phyloP scores from a whole-genome alignment of 1,284 basidiomycete species.

The Exobasidium rhododendri region DNA sequence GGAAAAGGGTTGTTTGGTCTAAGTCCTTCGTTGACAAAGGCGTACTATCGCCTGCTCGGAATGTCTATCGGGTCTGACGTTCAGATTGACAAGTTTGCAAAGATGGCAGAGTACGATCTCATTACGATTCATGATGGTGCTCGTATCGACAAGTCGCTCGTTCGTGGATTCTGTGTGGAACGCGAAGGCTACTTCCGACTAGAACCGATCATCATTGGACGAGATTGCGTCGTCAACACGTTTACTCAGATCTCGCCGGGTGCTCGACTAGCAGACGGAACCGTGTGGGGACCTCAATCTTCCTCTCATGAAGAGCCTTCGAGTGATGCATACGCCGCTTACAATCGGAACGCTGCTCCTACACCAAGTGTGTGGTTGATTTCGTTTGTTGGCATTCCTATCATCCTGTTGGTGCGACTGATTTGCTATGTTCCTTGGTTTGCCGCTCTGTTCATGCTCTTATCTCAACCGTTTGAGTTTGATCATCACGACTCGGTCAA shows the following conservation, averaged over 20 bases:
- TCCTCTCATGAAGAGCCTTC: constrained; percentile 53
- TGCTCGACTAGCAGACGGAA: constrained; percentile 51
- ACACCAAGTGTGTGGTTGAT: constrained; percentile 45
- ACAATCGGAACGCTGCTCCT: constrained; percentile 47
- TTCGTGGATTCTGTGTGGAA: constrained; percentile 54
- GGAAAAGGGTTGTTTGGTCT: constrained; percentile 53
- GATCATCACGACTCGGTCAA: constrained; percentile 52
- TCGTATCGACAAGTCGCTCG: constrained; percentile 50
- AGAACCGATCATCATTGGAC: constrained; percentile 53
- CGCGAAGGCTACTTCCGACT: constrained; percentile 54
- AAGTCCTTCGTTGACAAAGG: constrained; percentile 44
- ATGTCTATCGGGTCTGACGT: constrained; percentile 53
- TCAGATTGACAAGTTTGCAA: constrained; percentile 47
- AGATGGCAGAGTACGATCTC: constrained; percentile 51
- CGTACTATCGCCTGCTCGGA: constrained; percentile 52
- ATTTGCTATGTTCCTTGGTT: constrained; percentile 54
- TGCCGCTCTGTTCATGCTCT: constrained; percentile 52
- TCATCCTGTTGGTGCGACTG: constrained; percentile 42
- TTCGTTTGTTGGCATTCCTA: constrained; percentile 45
- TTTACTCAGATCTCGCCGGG: constrained; percentile 55
- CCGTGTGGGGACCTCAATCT: constrained; percentile 53
- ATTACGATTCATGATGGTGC: constrained; percentile 54
- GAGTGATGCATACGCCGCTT: constrained; percentile 52
- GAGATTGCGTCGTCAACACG: constrained; percentile 54
- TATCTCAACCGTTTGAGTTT: constrained; percentile 52